Conservation (phyloP, 2,329 filamentous ascomycete genomes). For the Colletotrichum sojae region DNA sequence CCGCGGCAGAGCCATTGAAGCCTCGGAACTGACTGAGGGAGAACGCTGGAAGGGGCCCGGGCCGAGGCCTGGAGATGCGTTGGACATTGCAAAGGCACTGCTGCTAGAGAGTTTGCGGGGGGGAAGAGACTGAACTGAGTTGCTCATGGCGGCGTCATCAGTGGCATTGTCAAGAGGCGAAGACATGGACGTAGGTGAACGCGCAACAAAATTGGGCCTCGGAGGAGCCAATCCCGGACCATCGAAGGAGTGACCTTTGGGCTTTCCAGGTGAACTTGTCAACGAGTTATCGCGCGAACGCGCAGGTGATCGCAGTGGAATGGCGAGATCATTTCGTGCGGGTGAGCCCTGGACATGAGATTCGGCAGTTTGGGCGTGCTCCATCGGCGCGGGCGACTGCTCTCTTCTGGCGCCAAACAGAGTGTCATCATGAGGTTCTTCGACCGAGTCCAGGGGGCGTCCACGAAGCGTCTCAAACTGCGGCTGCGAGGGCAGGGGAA, state of each 20-base stretch:
- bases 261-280: slow-evolving; percentile 61
- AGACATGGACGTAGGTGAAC: slow-evolving; percentile 74
- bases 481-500: slow-evolving; percentile 62
- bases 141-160: slow-evolving; percentile 73
- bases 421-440: slow-evolving; percentile 53
- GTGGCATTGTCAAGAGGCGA: slow-evolving; percentile 77
- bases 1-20: slow-evolving; percentile 76
- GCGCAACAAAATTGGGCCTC: slow-evolving; percentile 62
- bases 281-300: slow-evolving; percentile 47
- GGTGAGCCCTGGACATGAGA: slow-evolving; percentile 43
- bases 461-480: slow-evolving; percentile 57
- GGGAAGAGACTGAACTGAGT: slow-evolving; percentile 73
- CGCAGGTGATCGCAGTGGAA: slow-evolving; percentile 53
- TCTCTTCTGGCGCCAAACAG: slow-evolving; percentile 70
- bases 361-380: slow-evolving; percentile 51
- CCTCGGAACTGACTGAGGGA: slow-evolving; percentile 87
- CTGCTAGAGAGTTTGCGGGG: slow-evolving; percentile 84
- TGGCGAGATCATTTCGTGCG: slow-evolving; percentile 50
- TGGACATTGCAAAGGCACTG: slow-evolving; percentile 59
- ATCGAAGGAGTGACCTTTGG: slow-evolving; percentile 63
- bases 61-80: slow-evolving; percentile 70
- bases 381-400: slow-evolving; percentile 70
- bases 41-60: slow-evolving; percentile 75
- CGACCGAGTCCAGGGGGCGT: slow-evolving; percentile 48
- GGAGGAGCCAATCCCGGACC: slow-evolving; percentile 67